A percentile compares a stretch with the other conserved stretches of the same genome.
phyloP scores from a whole-genome alignment of 257 asterid genomes.

The Salvia hispanica region DNA sequence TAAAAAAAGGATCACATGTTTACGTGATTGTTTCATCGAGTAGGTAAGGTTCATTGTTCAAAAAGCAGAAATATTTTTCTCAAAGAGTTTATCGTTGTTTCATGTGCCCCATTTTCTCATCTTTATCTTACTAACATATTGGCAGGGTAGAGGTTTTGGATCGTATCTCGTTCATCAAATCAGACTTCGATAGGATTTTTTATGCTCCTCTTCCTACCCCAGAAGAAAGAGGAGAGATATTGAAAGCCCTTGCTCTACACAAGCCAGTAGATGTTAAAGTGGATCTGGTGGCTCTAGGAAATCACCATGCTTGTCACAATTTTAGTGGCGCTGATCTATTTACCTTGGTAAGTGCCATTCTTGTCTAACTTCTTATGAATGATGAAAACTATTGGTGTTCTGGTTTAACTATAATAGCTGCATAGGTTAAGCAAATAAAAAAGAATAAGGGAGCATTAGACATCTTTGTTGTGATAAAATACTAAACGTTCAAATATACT shows the following conservation, averaged over 20 bases:
- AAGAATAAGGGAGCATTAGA: too few relatives aligned
- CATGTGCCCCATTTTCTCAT: not conserved
- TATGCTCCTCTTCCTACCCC: constrained; percentile 74
- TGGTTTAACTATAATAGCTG: too few relatives aligned
- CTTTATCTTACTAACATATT: not conserved
- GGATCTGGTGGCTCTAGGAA: constrained; percentile 72
- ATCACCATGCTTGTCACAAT: constrained; percentile 51
- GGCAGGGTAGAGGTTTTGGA: not conserved
- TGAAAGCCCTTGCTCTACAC: constrained; percentile 63
- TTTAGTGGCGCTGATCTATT: constrained; percentile 84
- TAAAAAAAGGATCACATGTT: not conserved
- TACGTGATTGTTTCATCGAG: not conserved
- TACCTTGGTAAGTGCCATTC: constrained; percentile 50
- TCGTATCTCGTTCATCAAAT: not conserved
- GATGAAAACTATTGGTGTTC: not conserved
- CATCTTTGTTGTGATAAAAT: too few relatives aligned
- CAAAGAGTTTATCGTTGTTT: not conserved
- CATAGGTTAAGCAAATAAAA: too few relatives aligned
- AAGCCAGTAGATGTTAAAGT: constrained; percentile 56
- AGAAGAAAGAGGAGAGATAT: constrained; percentile 75
- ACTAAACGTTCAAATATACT: too few relatives aligned
- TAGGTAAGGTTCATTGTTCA: not conserved
- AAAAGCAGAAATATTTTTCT: not conserved
- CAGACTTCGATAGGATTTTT: not conserved
- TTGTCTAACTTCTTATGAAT: too few relatives aligned